Base-by-base conservation (phyloP, 768 basidiomycete genomes). In the Hydnum rufescens region DNA sequence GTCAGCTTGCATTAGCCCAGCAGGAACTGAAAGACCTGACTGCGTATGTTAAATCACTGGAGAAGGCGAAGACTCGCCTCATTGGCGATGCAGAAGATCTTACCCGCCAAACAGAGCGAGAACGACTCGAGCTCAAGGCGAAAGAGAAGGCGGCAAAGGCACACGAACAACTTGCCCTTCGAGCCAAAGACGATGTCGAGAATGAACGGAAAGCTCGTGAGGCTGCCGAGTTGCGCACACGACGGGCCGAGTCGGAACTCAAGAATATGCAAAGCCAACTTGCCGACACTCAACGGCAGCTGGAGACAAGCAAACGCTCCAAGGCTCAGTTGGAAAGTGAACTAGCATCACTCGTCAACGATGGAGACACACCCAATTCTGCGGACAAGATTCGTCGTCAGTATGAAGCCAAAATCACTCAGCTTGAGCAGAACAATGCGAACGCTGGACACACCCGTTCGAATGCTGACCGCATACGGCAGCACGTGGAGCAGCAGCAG, bases 11-110 rank as follows among this genome's bases (percentile, higher is more conserved):
- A 19, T 84, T 86, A 2, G 82, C 89, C 0, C 80, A 84, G 53
- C 64, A 71, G 19, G 88, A 93, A 62, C 65, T 93, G 30, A 72
- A 79, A 63, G 77, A 78, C 55, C 79, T 84, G 42, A 73, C 70
- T 3, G 70, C 72, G 1, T 80, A 88, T 58, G 83, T 92, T 57
- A 79, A 81, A 39, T 86, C 85, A n/a, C 69, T 93, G 26, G 83
- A 92, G 65, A 82, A 86, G 62, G 77, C 81, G 3, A 85, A 82
- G 63, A 65, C 69, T 28, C 74, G 84, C 1, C 68, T 89, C 47
- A 71, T 77, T 4, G 74, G 74, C 29, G 92, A 96, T 61, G 74
- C 80, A 3, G 90, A 95, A 62, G 92, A 96, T 62, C 65, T 84
- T 34, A 68, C 70, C 19, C 72, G 83, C 34, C 80, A 83, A 61